Evolutionary conservation across 1,139 yeast species (phyloP).

Genomic region (Diutina siamensis): DNA sequence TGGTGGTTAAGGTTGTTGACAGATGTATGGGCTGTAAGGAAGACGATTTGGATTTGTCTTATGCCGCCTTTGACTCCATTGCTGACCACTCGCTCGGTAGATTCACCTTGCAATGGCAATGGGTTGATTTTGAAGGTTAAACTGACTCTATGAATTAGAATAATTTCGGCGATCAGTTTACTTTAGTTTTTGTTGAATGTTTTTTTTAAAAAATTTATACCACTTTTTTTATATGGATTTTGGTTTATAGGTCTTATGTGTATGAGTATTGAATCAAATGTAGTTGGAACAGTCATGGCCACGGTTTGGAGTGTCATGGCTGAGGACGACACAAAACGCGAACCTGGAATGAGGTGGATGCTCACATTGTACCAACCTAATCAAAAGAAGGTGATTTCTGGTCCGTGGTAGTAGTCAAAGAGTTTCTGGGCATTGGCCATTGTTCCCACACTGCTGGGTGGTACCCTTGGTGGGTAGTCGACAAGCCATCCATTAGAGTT

Average conservation of each 20-base stretch:
- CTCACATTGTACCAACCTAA: background rate
- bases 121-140: constrained; percentile 6
- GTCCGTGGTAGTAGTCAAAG: too few species aligned
- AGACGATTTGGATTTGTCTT: constrained; percentile 40
- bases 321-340: too few species aligned
- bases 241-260: background rate
- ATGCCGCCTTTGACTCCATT: constrained; percentile 37
- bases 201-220: background rate
- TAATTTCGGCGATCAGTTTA: background rate
- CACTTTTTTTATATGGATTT: background rate
- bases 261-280: background rate
- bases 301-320: too few species aligned
- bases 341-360: background rate
- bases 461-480: too few species aligned
- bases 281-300: background rate
- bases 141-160: background rate
- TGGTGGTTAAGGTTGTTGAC: constrained; percentile 41
- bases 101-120: constrained; percentile 32
- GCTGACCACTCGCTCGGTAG: constrained; percentile 38
- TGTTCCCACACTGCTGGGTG: too few species aligned
- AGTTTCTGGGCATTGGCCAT: too few species aligned
- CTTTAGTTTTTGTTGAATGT: background rate
- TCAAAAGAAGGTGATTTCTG: too few species aligned
- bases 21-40: constrained; percentile 40
- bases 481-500: too few species aligned